Evolutionary conservation across 305 asterid genomes (phyloP).

Genomic region (Galium porrigens): DNA sequence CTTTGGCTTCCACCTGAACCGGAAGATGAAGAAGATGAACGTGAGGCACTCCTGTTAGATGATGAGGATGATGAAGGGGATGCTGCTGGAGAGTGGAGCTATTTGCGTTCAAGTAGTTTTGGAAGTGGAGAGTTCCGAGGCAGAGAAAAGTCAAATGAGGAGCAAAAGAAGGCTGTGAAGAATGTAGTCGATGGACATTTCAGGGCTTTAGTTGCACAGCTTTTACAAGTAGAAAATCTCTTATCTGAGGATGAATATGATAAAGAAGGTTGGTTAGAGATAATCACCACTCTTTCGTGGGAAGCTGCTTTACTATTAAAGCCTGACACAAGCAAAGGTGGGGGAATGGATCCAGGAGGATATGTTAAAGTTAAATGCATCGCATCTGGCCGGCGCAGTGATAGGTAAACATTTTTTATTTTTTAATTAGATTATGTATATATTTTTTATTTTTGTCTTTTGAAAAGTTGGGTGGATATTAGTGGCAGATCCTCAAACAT

Average conservation of each 20-base stretch:
- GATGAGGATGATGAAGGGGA: conserved; percentile 46
- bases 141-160: conserved; percentile 76
- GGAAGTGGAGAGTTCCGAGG: conserved; percentile 70
- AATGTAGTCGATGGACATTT: conserved; percentile 85
- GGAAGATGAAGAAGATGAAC: conserved; percentile 86
- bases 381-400: conserved; percentile 74
- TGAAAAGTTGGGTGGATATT: neutral
- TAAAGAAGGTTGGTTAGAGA: conserved; percentile 82
- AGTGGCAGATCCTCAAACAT: neutral
- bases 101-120: conserved; percentile 55
- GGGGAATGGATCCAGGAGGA: conserved; percentile 95
- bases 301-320: conserved; percentile 82
- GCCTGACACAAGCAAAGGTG: conserved; percentile 87
- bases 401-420: conserved; percentile 39
- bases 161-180: conserved; percentile 63
- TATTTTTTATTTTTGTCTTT: neutral
- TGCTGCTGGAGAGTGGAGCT: conserved; percentile 84
- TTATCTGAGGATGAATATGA: conserved; percentile 54
- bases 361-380: conserved; percentile 88
- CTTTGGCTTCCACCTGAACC: conserved; percentile 99
- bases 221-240: conserved; percentile 86
- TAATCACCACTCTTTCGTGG: conserved; percentile 79
- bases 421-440: conserved; percentile 15
- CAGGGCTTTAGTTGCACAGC: conserved; percentile 85
- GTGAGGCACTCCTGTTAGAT: conserved; percentile 46